Evolutionary conservation across 805 yeast genomes (phyloP), one percentile per base, ranked within the genome.

Genomic region (Cyberlindnera petersonii): DNA sequence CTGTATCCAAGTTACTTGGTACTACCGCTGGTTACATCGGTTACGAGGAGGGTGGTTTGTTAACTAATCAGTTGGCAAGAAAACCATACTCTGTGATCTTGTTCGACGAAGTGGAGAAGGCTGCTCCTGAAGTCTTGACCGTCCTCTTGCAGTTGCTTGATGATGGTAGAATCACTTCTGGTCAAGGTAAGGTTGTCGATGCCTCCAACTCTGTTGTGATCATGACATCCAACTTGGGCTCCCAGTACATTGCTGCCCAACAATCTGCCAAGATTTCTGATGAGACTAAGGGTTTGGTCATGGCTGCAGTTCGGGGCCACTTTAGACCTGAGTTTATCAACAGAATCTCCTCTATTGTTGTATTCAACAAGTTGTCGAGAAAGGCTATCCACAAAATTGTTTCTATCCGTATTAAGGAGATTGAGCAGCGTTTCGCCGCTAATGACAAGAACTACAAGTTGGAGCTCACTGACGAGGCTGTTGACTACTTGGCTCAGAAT

Each of bases 11-110:
- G 61, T 76, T 93, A 45, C 72, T 93, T 40, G 98, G 98, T 66
- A 93, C 98, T 16, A 95, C 98, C 2, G 96, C 98, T 1, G 98
- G 98, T 55, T 84, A 85, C 54, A 84, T 93, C 53, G 98, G 98
- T 27, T 94, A 85, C 62, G 97, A 89, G 60, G 96, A 93, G 63
- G 98, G 98, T 61, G 98, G 98, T 49, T 76, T 91, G 52, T 73
- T 93, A 50, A 93, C 98, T 6, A 95, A 93, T 55, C 95, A 93
- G 49, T 72, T 93, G 40, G 74, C 86, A 45, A 77, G 96, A 57
- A 82, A 83, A 46, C 98, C 98, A 40, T 93, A 93, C 66, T 86
- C 97, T 6, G 98, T 93, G n/a, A 74, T 93, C 28, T 71, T 93
- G 46, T 93, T 93, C 58, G 98, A 93, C 65, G 98, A 93, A 68